phyloP scores from a whole-genome alignment of 257 asterid species.

The Nemophila menziesii region DNA sequence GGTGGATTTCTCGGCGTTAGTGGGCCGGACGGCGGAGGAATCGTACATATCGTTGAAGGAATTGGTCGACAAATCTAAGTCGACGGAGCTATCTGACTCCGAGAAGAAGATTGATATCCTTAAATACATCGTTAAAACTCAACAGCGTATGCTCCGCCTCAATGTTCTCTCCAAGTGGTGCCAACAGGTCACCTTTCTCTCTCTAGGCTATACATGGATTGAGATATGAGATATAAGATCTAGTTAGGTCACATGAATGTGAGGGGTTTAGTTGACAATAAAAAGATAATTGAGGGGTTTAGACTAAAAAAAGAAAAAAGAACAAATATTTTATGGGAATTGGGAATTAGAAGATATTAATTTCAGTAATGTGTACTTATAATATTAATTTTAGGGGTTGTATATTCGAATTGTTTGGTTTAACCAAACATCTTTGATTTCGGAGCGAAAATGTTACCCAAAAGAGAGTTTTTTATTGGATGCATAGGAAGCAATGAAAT shows the following conservation, averaged over 20 bases:
- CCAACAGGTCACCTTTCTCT: slow-evolving; percentile 53
- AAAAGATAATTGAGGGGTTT: too few species aligned
- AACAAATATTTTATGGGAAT: too few species aligned
- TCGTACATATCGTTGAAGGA: slow-evolving; percentile 63
- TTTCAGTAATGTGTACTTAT: too few species aligned
- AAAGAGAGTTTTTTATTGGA: too few species aligned
- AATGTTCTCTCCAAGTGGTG: slow-evolving; percentile 99
- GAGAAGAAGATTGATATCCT: slow-evolving; percentile 89
- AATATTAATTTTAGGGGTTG: too few species aligned
- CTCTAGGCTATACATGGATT: not conserved
- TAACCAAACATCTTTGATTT: too few species aligned
- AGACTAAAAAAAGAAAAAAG: too few species aligned
- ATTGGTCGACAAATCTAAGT: slow-evolving; percentile 76
- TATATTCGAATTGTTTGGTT: too few species aligned
- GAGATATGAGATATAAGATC: not conserved
- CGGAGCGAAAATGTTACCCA: too few species aligned
- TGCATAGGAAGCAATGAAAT: too few species aligned
- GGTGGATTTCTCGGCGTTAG: slow-evolving; percentile 77
- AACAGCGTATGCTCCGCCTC: slow-evolving; percentile 96
- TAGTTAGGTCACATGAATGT: not conserved
- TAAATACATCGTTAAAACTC: slow-evolving; percentile 85
- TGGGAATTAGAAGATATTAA: too few species aligned
- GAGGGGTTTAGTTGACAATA: slow-evolving; percentile 1
- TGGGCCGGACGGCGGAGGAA: slow-evolving; percentile 76
- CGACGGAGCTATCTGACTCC: slow-evolving; percentile 59